phyloP scores from a whole-genome alignment of 768 basidiomycete species.

The Cystofilobasidium bisporidii region DNA sequence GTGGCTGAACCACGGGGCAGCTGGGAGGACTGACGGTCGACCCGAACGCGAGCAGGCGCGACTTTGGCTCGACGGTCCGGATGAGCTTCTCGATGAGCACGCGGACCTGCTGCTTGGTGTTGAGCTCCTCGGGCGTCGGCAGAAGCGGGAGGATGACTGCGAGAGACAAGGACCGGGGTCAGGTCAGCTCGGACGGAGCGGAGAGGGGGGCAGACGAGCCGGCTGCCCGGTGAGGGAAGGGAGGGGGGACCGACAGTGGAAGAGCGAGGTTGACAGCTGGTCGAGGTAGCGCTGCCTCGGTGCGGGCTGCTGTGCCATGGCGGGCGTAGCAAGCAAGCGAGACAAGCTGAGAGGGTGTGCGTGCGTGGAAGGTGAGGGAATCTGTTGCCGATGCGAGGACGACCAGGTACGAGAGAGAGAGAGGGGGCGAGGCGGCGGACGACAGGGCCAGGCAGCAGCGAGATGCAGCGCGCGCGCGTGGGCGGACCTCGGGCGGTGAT shows the following conservation, averaged over 20 bases:
- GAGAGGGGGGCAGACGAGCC: background rate
- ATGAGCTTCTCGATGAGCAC: conserved; percentile 91
- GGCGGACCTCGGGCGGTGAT: no score
- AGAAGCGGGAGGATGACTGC: conserved; percentile 75
- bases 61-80: conserved; percentile 84
- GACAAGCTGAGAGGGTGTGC: no score
- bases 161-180: background rate
- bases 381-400: no score
- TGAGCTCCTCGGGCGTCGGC: conserved; percentile 78
- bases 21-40: conserved; percentile 45
- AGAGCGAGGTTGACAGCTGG: conserved; percentile 80
- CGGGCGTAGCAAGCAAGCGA: background rate
- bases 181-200: background rate
- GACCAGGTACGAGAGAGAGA: no score
- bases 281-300: conserved; percentile 33
- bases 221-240: background rate
- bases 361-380: no score
- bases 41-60: conserved; percentile 83
- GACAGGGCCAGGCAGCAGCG: no score
- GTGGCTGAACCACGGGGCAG: background rate
- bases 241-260: conserved; percentile 47
- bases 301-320: background rate
- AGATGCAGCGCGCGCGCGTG: no score
- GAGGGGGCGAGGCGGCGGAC: no score
- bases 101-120: conserved; percentile 90